Base-by-base conservation (phyloP, 257 asterid species). In the Fraxinus americana region DNA sequence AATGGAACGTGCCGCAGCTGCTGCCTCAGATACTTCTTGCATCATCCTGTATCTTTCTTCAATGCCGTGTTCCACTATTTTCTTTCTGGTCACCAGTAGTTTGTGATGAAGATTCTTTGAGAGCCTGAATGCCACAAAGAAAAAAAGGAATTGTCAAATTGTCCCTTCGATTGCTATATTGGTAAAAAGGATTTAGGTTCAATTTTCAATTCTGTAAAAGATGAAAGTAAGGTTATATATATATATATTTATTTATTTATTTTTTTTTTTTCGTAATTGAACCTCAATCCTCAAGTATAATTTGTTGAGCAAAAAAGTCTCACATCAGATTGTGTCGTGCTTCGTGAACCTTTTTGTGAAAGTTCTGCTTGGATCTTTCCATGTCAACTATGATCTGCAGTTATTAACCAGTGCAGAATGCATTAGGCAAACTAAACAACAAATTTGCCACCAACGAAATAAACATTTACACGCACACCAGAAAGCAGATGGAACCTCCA, bases 341-440 rank as follows among this genome's bases (percentile, higher is more conserved):
- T 82, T 91, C 95, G 43, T 72, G 86, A 66, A 88, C 75, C 72
- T 90, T 85, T 82, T 87, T 83, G 72, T 90, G 94, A 78, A 83
- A 91, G 25, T 87, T 90, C 82, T 92, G 98, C 91, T 96, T 93
- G 86, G 87, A 93, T 87, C 86, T 92, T 88, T 96, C 99, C 98
- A 96, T 96, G 77, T 93, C 98, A 72, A 93, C 89, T 86, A 96
- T 93, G 70, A 92, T 92, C 99, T 95, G 98, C 90, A 80, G 43
- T 36, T 25, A 67, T 30, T 52, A 45, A 30, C 19, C 32, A 72
- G 30, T 63, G 39, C 43, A 65, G 38, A 63, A 74, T n/a, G 69
- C 29, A 19, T 73, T 70, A 63, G 61, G 65, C 77, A 48, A 70
- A 80, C 59, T 72, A 68, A 13, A 54, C 36, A 5, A 45, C 11